A percentile compares a stretch with the other conserved stretches of the same genome.
These are phyloP conservation scores for Nicotiana obtusifolia DNA, from an alignment of 257 asterid species.

Conservation along the genomic window DNA sequence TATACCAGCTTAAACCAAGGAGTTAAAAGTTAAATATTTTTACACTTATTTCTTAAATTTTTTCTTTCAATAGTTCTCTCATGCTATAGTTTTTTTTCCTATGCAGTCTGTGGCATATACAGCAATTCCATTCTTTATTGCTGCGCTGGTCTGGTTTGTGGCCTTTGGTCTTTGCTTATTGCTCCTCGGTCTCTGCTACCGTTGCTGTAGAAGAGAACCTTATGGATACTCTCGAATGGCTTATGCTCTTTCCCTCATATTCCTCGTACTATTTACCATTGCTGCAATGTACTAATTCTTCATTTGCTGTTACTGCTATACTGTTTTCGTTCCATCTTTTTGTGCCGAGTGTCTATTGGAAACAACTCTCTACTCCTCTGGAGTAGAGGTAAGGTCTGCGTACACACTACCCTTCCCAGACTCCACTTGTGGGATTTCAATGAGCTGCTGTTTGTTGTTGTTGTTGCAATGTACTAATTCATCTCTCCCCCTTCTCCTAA, in stretches of 20 bases:
- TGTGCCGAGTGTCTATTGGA: too few species aligned
- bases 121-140: background rate
- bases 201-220: slow-evolving; percentile 6
- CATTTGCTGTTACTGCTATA: too few species aligned
- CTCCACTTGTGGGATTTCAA: too few species aligned
- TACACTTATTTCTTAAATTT: too few species aligned
- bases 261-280: slow-evolving; percentile 8
- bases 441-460: too few species aligned
- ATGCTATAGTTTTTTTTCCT: slow-evolving; percentile 8
- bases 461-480: background rate
- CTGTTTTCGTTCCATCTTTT: too few species aligned
- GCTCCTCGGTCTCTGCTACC: background rate
- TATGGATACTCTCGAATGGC: slow-evolving; percentile 14
- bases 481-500: background rate
- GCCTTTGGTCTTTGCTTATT: slow-evolving; percentile 11
- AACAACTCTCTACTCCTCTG: too few species aligned
- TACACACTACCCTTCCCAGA: too few species aligned
- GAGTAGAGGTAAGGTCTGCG: too few species aligned
- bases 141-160: slow-evolving; percentile 11
- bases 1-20: background rate
- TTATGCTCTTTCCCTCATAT: slow-evolving; percentile 10
- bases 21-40: too few species aligned
- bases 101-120: slow-evolving; percentile 12
- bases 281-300: background rate
- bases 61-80: background rate